Base-by-base conservation (phyloP, 164 flowering plant species). In the Kingdonia uniflora region DNA sequence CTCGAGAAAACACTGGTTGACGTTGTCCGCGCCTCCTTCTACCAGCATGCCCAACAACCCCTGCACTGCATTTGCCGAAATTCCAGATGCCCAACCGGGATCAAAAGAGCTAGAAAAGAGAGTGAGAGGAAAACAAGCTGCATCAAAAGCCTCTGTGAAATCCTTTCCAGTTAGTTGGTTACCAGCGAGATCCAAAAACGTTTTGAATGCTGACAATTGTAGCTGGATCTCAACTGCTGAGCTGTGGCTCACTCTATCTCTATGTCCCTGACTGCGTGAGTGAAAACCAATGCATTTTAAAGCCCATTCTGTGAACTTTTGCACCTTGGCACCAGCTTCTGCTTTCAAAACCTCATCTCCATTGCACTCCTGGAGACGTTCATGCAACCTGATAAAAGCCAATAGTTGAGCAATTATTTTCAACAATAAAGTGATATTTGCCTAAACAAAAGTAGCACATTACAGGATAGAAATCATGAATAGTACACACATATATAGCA, bases 301-400 rank as follows among this genome's bases (percentile, higher is more conserved):
- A 64, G 97, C 95, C 97, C 94, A 90, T 59, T 89, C 97, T 52
- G 95, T 86, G 42, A 90, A 90, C 67, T 90, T 90, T 55, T 90
- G 97, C 57, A 85, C 95, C 73, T 90, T 90, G 49, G 86, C 88
- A 66, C 90, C 82, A 64, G 95, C 92, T 69, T 90, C 97, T 49
- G 90, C 95, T 69, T 90, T 90, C 71, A 89, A 68, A 56, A 84
- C 80, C 60, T 90, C 97, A 67, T 86, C 95, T 14, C 95, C 92
- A 62, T 82, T 80, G 71, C 97, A 90, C 65, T 86, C 97, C 53
- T 84, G 88, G 46, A 90, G 87, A 55, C 97, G 84, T 69, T 89
- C 95, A 43, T 78, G 90, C 76, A 89, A 76, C 84, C 97, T 89
- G 73, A 42, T 19, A 42, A 42, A 38, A 53, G 44, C 21, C 16